Percentiles rank a stretch among this genome's conserved stretches.
phyloP scores from a whole-genome alignment of 257 asterid species.

The Solanum etuberosum region DNA sequence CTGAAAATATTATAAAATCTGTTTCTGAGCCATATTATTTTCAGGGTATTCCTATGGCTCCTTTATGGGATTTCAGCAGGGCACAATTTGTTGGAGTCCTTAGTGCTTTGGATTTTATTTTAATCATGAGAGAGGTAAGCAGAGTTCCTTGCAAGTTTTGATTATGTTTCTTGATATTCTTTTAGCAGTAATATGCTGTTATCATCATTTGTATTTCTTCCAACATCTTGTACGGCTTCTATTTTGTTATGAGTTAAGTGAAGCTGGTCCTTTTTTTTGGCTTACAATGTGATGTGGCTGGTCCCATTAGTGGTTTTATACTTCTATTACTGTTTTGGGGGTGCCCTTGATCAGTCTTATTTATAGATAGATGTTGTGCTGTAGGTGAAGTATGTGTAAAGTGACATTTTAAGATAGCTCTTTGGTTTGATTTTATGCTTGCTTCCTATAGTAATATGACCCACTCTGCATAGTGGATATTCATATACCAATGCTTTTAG shows the following conservation, averaged over 20 bases:
- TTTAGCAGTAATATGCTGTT: not conserved
- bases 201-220: not conserved
- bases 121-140: slow-evolving; percentile 82
- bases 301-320: not conserved
- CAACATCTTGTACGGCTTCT: not conserved
- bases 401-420: not conserved
- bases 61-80: slow-evolving; percentile 76
- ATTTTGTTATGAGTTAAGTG: not conserved
- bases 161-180: not conserved
- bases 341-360: not conserved
- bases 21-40: slow-evolving; percentile 11
- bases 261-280: not conserved
- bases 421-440: not conserved
- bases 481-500: not conserved
- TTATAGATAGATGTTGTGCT: not conserved
- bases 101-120: slow-evolving; percentile 79
- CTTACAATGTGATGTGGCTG: not conserved
- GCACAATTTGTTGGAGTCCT: slow-evolving; percentile 81
- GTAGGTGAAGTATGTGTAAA: not conserved
- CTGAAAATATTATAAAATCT: not conserved
- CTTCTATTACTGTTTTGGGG: not conserved
- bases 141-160: not conserved
- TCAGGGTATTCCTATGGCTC: slow-evolving; percentile 79
- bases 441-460: not conserved
- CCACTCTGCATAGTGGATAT: not conserved